phyloP scores from a whole-genome alignment of 1,284 basidiomycete genomes.

The Stygiomarasmius scandens region DNA sequence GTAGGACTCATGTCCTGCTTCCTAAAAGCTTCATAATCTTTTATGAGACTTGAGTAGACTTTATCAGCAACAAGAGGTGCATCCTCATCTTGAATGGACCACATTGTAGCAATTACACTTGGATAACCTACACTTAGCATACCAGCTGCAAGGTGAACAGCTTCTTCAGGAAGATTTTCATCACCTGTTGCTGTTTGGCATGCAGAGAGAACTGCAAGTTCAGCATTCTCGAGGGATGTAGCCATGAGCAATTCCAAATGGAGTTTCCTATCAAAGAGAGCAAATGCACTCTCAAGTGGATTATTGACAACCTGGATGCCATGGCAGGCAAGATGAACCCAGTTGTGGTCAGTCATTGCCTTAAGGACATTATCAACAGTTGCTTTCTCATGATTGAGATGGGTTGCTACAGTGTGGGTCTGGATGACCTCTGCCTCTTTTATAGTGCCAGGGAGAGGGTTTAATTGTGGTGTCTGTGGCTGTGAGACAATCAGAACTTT shows the following conservation, averaged over 20 bases:
- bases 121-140: constrained; percentile 20
- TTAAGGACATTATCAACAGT: constrained; percentile 7
- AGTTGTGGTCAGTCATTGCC: constrained; percentile 7
- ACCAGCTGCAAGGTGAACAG: constrained; percentile 21
- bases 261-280: constrained; percentile 18
- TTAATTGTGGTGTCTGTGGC: background rate
- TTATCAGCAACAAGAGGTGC: constrained; percentile 1
- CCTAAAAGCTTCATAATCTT: background rate
- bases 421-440: background rate
- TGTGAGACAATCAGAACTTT: background rate
- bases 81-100: constrained; percentile 14
- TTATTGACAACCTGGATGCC: constrained; percentile 16
- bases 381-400: constrained; percentile 8
- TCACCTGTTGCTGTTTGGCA: constrained; percentile 22
- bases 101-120: constrained; percentile 23
- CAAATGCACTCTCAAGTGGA: constrained; percentile 17
- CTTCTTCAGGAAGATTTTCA: constrained; percentile 17
- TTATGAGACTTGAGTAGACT: background rate
- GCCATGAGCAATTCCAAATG: constrained; percentile 19
- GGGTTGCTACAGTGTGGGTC: background rate
- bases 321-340: constrained; percentile 23
- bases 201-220: constrained; percentile 21
- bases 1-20: background rate
- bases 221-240: constrained; percentile 7
- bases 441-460: background rate